Evolutionary conservation across 768 basidiomycete genomes (phyloP), one percentile per base, ranked within the genome.

Genomic region (Lentinula sp.): DNA sequence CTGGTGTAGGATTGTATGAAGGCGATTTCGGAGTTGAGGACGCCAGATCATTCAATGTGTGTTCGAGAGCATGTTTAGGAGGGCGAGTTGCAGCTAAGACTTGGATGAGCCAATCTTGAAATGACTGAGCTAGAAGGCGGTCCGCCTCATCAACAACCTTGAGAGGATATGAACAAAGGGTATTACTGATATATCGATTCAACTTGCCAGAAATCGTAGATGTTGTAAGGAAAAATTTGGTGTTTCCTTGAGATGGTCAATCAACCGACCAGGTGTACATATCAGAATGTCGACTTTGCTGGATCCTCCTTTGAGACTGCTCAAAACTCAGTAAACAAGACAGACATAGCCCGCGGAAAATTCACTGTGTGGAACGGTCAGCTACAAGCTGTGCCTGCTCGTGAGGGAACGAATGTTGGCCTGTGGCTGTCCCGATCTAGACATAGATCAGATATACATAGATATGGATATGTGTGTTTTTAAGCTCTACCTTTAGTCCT

Each of bases 141-240:
- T 99, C 97, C 0, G 97, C 97, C 75, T 99, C 97, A 71, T 99
- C 97, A 60, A 99, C 93, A 32, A 98, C 87, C 94, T 96, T 61
- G 9, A 43, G 60, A 21, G 13, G n/a, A 43, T 28, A 28, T 28
- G 3, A 28, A 35, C 18, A 9, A 42, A 39, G 23, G 13, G 6
- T 15, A 42, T 9, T 1, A 28, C 18, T 23, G 21, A 15, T 23
- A 55, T 35, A n/a, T 37, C 9, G n/a, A 35, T 35, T 35, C 32
- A 35, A 53, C 88, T 31, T 68, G 93, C 96, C 62, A 98, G 76
- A 72, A 94, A 98, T n/a, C 95, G 88, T 6, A 99, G 80, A 71
- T 98, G 95, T 67, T 97, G 95, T 34, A 98, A 74, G 1, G 93
- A 89, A 70, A 98, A 97, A 64, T 94, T 93, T 0, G 84, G 86